Conservation (phyloP, 306 rosid species). For the Gastrolobium bilobum region DNA sequence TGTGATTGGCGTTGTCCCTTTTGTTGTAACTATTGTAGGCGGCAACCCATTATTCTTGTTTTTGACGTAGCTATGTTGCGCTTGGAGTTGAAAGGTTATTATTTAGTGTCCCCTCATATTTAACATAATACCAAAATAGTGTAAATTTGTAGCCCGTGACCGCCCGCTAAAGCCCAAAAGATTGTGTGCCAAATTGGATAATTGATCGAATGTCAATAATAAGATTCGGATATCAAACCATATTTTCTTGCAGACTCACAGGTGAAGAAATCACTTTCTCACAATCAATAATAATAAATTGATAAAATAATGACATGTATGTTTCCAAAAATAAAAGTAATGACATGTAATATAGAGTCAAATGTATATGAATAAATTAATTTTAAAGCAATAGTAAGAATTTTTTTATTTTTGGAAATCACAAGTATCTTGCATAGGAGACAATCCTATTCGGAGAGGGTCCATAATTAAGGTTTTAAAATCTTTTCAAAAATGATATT, state of each 20-base stretch:
- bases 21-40: not conserved
- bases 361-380: not conserved
- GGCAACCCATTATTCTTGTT: constrained; percentile 18
- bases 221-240: not conserved
- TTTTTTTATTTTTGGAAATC: too few relatives aligned
- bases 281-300: not conserved
- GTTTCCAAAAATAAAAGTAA: too few relatives aligned
- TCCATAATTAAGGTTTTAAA: too few relatives aligned
- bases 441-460: too few relatives aligned
- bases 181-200: not conserved
- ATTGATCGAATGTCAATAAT: not conserved
- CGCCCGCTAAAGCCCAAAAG: not conserved
- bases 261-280: not conserved
- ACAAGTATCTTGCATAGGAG: too few relatives aligned
- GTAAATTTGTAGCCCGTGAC: not conserved
- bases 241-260: constrained; percentile 30
- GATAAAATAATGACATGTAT: not conserved
- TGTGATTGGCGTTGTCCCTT: constrained; percentile 11
- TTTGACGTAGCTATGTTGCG: constrained; percentile 5
- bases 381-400: constrained; percentile 8
- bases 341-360: not conserved
- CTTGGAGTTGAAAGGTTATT: not conserved
- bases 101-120: not conserved
- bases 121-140: not conserved
- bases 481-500: too few relatives aligned